Base-by-base conservation (phyloP, 352 stramenopile genomes). In the Globisporangium okanoganense region DNA sequence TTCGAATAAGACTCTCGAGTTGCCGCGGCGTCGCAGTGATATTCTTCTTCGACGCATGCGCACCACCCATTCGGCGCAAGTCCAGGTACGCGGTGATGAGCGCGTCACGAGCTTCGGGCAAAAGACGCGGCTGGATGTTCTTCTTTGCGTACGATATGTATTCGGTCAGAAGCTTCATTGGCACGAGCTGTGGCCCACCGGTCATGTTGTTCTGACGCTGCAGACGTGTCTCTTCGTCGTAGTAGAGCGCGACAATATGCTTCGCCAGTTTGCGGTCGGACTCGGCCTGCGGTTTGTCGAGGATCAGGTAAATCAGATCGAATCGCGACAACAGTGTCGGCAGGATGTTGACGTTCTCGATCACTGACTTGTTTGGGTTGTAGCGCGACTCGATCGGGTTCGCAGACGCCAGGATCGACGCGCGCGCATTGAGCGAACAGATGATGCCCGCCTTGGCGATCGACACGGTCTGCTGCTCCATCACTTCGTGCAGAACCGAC, bases 261-360 rank as follows among this genome's bases (percentile, higher is more conserved):
- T 95, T 92, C 8, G 97, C 97, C 43, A 99, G 74, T 59, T 96
- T 86, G 10, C 96, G 85, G 72, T 99, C 97, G 20, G 86, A 91
- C 61, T 98, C 95, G 5, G 86, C 68, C 57, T 98, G 91, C 1
- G 97, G 93, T 60, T 97, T 97, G 78, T 99, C 97, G 35, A 99
- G 83, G 67, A 99, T 98, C 20, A 99, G 81, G 73, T 99, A 99
- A 68, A 99, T 99, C 56, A 99, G 87, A 75, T 99, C 97, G 67
- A 99, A 99, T 41, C 97, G 92, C 64, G 90, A 98, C 5, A 99
- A 78, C 29, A 99, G 79, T 22, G 97, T 99, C 3, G 56, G 51
- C 58, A 64, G 38, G 31, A 64, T 64, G 27, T 64, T 64, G 16
- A 92, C 75, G 43, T 82, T 79, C 52, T 92, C 80, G 31, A 92